Evolutionary conservation across 805 yeast genomes (phyloP), one percentile per base, ranked within the genome.

Genomic region (Wickerhamomyces alni): DNA sequence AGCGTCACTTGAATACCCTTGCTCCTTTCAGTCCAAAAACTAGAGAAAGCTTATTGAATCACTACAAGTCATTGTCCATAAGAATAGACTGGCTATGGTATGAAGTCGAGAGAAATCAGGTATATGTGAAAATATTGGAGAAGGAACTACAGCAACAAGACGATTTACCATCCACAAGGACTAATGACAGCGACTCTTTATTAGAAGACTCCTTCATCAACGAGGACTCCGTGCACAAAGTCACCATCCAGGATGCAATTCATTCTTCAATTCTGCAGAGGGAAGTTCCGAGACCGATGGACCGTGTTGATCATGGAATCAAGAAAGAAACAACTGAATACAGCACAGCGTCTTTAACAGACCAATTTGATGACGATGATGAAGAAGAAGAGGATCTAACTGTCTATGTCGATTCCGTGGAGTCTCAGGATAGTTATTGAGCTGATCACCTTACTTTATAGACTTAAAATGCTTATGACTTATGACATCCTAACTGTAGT

Each of bases 21-120:
- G 70, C 81, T 12, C 89, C 89, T 2, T 61, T 82, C 22, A 66
- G 66, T 25, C 58, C 62, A 3, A 72, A 70, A 38, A 77, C 86
- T 1, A 64, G 73, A 36, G 83, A 76, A 17, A 52, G 60, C 5
- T 45, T 82, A 17, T 54, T 65, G 11, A 57, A 61, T 21, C 66
- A 76, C 3, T 68, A 72, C 17, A 69, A 71, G 33, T 62, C 69
- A 42, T 55, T 76, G 43, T 66, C 70, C n/a, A 66, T 75, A 19
- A 70, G 73, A 44, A 55, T 80, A 33, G 80, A 77, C 43, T 74
- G 79, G 77, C 57, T 72, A 28, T 69, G 78, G 68, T 70, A 70
- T 41, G 83, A 80, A 42, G 58, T 69, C 12, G 66, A 70, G 39
- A 65, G 75, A 35, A 64, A 67, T 33, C 56, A 57, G 19, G 63